Conservation (phyloP, 2,329 filamentous ascomycete genomes). For the Camillea tinctor region DNA sequence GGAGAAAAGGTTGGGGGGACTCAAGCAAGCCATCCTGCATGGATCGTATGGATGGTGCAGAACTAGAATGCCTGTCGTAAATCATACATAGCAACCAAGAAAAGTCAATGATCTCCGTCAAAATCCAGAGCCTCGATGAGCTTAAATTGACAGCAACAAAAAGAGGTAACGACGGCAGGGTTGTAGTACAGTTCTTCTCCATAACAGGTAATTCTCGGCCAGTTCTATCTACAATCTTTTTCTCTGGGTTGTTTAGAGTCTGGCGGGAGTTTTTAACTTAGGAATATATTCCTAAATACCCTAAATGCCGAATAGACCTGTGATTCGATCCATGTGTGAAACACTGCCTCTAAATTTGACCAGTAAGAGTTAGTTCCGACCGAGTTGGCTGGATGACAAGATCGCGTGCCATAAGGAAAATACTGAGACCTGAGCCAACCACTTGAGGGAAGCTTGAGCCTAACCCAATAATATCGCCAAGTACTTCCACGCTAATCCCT, state of each 20-base stretch:
- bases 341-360: neutral
- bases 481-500: neutral
- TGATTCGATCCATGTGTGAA: neutral
- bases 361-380: neutral
- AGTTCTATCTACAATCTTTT: neutral
- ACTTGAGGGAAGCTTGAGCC: neutral
- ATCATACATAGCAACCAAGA: neutral
- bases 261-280: neutral
- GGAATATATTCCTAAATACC: neutral
- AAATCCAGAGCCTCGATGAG: neutral
- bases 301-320: neutral
- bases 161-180: neutral
- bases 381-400: neutral
- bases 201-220: neutral
- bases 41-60: neutral
- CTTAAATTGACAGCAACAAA: constrained; percentile 7
- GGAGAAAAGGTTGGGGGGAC: neutral
- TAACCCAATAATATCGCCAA: neutral
- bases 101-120: neutral
- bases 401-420: neutral
- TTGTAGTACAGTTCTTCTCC: neutral
- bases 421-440: neutral
- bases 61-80: neutral
- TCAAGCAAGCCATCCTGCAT: neutral
- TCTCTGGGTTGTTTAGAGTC: neutral